These are phyloP conservation scores for Elongisporangium prolatum DNA, from an alignment of 352 stramenopile species.

Conservation along the genomic window DNA sequence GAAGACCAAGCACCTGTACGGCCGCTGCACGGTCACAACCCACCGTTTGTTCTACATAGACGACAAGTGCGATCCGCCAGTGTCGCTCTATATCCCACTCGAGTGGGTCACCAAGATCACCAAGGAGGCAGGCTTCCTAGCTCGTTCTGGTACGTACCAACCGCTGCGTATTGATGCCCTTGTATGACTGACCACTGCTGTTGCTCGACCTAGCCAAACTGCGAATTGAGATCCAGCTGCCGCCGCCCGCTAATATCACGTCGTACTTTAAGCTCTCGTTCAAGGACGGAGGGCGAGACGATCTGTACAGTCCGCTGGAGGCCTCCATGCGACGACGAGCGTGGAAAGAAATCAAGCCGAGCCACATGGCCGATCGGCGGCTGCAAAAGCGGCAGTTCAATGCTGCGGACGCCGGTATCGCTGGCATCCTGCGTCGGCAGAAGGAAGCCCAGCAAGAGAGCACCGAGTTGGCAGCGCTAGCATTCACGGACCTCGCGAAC, in stretches of 20 bases:
- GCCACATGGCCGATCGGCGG: constrained; percentile 63
- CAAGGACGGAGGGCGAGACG: constrained; percentile 78
- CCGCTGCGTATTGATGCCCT: not conserved
- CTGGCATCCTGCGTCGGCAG: constrained; percentile 73
- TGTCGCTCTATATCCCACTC: constrained; percentile 65
- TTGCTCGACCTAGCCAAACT: constrained; percentile 45
- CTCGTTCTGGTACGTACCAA: constrained; percentile 38
- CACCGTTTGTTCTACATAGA: constrained; percentile 84
- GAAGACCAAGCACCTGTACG: constrained; percentile 67
- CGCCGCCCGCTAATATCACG: constrained; percentile 28
- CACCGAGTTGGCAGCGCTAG: constrained; percentile 66
- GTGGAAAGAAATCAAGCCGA: constrained; percentile 76
- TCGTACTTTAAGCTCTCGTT: constrained; percentile 84
- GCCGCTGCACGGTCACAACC: constrained; percentile 77
- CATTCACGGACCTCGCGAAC: constrained; percentile 89
- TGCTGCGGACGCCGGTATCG: constrained; percentile 71
- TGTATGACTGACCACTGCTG: not conserved
- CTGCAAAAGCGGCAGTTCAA: constrained; percentile 80
- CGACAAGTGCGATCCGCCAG: constrained; percentile 37
- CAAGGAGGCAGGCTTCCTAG: constrained; percentile 81
- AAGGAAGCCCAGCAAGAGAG: constrained; percentile 79
- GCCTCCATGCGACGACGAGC: constrained; percentile 59
- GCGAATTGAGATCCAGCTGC: constrained; percentile 56
- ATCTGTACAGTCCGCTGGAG: constrained; percentile 77
- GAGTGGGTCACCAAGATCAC: constrained; percentile 64